These are phyloP conservation scores for Hymenoscyphus albidus DNA, from an alignment of 2,329 filamentous ascomycete species.

Conservation along the genomic window DNA sequence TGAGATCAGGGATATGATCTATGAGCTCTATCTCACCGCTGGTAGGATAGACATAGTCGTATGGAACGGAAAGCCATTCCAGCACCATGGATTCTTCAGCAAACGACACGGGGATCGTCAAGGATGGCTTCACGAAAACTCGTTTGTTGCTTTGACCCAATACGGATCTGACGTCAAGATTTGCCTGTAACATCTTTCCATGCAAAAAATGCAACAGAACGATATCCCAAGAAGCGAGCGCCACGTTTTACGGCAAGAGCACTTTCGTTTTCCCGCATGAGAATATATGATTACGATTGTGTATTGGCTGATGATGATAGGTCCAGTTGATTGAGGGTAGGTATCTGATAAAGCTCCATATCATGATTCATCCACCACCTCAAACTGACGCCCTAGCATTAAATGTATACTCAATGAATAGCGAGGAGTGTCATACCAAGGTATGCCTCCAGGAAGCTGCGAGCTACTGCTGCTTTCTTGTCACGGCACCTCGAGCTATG, in stretches of 20 bases:
- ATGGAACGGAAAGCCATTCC: neutral
- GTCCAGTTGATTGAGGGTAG: neutral
- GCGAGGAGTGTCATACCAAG: no score
- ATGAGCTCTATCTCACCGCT: neutral
- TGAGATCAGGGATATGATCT: neutral
- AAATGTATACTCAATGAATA: no score
- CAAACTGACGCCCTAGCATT: neutral
- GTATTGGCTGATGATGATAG: neutral
- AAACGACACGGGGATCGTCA: neutral
- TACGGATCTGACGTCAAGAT: neutral
- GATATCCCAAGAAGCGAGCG: neutral
- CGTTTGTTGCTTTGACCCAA: neutral
- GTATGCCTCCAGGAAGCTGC: no score
- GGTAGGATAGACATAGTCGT: neutral
- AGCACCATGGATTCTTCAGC: neutral
- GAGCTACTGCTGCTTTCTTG: no score
- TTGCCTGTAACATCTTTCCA: neutral
- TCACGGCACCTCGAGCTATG: no score
- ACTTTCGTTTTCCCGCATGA: neutral
- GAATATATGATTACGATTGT: neutral
- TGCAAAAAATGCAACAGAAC: slow-evolving; percentile 2
- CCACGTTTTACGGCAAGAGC: slow-evolving; percentile 2
- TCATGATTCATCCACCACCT: neutral
- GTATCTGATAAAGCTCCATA: neutral
- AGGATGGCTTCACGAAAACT: neutral